These are phyloP conservation scores for Wickerhamomyces strasburgensis DNA, from an alignment of 805 yeast species.

Conservation along the genomic window DNA sequence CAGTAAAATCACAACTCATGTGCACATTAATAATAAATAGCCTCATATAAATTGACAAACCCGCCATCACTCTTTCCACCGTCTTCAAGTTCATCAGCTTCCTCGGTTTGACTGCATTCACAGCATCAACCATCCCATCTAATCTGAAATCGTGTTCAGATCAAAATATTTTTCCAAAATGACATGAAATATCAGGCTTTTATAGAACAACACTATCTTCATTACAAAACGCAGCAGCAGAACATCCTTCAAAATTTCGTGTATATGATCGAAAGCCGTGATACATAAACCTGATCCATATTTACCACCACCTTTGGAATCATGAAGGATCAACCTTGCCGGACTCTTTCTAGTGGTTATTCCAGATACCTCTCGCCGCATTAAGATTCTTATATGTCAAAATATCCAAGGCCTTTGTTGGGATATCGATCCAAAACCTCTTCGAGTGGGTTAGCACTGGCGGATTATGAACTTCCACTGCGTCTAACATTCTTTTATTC, in stretches of 20 bases:
- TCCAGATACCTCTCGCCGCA: conserved; percentile 86
- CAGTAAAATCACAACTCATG: too few species aligned
- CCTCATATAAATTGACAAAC: too few species aligned
- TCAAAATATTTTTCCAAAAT: conserved; percentile 53
- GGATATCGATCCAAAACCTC: conserved; percentile 92
- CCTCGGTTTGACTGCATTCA: too few species aligned
- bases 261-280: conserved; percentile 75
- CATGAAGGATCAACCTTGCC: conserved; percentile 79
- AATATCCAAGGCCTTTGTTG: conserved; percentile 53
- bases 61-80: conserved; percentile 3
- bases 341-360: conserved; percentile 75
- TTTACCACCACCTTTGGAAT: conserved; percentile 76
- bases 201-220: conserved; percentile 81
- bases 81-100: conserved; percentile 4
- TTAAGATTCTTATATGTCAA: conserved; percentile 55
- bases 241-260: conserved; percentile 61
- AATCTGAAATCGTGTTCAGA: conserved; percentile 40
- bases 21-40: too few species aligned
- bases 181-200: conserved; percentile 66
- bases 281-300: conserved; percentile 75
- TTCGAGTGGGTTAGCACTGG: conserved; percentile 65
- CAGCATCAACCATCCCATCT: background rate
- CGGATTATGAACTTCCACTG: conserved; percentile 87
- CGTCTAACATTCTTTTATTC: conserved; percentile 77
- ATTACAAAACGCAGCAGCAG: conserved; percentile 76